Base-by-base conservation (phyloP, 1,284 basidiomycete species). In the Heterobasidion occidentale region DNA sequence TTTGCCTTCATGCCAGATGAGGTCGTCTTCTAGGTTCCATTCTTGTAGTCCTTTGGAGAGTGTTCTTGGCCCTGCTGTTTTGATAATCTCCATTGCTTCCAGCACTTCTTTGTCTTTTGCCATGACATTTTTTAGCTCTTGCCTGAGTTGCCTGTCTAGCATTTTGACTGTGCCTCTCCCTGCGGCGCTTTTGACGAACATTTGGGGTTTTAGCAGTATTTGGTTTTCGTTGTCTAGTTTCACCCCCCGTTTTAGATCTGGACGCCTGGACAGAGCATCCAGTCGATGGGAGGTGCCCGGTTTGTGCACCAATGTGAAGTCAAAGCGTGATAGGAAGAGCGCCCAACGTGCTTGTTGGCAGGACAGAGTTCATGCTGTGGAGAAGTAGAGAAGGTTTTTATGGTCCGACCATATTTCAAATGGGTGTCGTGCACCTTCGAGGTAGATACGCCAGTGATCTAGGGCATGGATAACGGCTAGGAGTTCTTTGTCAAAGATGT, bases 261-360 rank as follows among this genome's bases (percentile, higher is more conserved):
- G 56, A 27, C 49, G 55, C 52, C 52, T 52, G 20, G 56, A 60
- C 27, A 27, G 27, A 27, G 27, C 27, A 27, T 27, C 51, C 3
- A 3, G 36, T 58, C 7, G 58, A 54, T 27, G 47, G 27, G 34
- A 59, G 51, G 53, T 20, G 51, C 51, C 19, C 51, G 54, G 17
- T 45, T 36, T 14, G 54, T 34, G 19, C n/a, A 34, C 8, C 44
- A 54, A 15, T 51, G 20, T 27, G 54, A 64, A 62, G 46, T 65
- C 52, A 51, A 61, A 65, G 57, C 64, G 58, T 1, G 54, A 38
- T 53, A 61, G 56, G 17, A 34, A 42, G 15, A 58, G 54, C 4
- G 27, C 2, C 74, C 75, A 78, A 27, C 69, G 51, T 0, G 69
- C 72, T 56, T 77, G 75, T 9, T 67, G 34, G 36, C 65, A 54